Conservation (phyloP, 257 asterid genomes). For the Solanum chmielewskii region DNA sequence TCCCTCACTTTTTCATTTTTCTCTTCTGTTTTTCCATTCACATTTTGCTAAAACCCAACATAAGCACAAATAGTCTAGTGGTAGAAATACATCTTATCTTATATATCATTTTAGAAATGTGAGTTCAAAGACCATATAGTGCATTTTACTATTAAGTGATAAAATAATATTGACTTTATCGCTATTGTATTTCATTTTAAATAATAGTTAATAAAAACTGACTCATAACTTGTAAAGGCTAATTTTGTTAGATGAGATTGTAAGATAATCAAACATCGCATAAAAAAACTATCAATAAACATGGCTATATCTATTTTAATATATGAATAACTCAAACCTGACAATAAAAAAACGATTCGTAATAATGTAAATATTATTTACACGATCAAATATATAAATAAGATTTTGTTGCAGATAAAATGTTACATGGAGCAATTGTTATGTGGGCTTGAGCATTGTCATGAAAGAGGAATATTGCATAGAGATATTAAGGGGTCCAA, state of each 20-base stretch:
- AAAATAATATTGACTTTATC: neutral
- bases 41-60: no score
- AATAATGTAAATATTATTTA: neutral
- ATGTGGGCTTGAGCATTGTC: conserved; percentile 72
- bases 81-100: neutral
- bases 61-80: neutral
- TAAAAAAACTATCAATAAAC: neutral
- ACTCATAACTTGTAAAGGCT: neutral
- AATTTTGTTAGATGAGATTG: neutral
- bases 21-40: no score
- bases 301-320: neutral
- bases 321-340: neutral
- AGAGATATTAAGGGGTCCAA: conserved; percentile 73
- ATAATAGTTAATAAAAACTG: neutral
- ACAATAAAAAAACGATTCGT: neutral
- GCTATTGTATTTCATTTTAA: neutral
- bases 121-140: neutral
- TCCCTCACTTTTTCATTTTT: no score
- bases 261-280: neutral
- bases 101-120: neutral
- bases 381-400: neutral
- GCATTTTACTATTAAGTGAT: neutral
- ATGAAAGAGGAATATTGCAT: conserved; percentile 64
- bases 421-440: conserved; percentile 73
- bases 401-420: conserved; percentile 35